Evolutionary conservation across 352 stramenopile genomes (phyloP), one percentile per base, ranked within the genome.

Genomic region (Peronospora destructor): DNA sequence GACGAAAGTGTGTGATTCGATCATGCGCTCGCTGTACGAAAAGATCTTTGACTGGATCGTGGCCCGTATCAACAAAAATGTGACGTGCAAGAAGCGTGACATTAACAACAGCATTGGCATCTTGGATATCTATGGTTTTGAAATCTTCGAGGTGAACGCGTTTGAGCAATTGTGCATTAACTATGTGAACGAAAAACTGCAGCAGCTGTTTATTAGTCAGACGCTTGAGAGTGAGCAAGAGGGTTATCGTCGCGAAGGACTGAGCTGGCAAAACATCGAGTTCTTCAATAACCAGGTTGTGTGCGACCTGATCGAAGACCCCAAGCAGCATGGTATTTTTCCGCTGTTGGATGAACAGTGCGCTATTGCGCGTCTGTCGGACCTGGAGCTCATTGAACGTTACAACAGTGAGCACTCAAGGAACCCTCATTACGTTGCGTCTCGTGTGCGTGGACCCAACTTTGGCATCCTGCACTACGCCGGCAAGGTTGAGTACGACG

Each of bases 91-190:
- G 50, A 62, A 73, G 46, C 66, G 61, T 7, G 50, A 74, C 34
- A 80, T 91, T 30, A 73, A 59, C 46, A 91, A 85, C 59, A 85
- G 68, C 57, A 91, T 95, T 45, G 84, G 85, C 5, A 90, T 95
- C 43, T 64, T 95, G 37, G 85, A 95, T 53, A 95, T 95, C 56
- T 95, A 91, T 55, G 85, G 85, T 2, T 95, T 95, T 45, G 85
- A 95, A 64, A 93, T 93, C 49, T 93, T 95, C 42, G 74, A 93
- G 6, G 72, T 86, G 37, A 96, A 96, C 54, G 77, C 76, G 30
- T 96, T 95, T 47, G 85, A 95, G 66, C 85, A 95, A 67, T 69
- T 95, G 21, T 90, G 85, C 46, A 94, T 94, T 60, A 94, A 94
- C 68, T 94, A 94, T 56, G 84, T 88, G 49, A 94, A 94, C 66